phyloP scores from a whole-genome alignment of 2,329 filamentous ascomycete genomes.

The Talaromyces rugulosus region DNA sequence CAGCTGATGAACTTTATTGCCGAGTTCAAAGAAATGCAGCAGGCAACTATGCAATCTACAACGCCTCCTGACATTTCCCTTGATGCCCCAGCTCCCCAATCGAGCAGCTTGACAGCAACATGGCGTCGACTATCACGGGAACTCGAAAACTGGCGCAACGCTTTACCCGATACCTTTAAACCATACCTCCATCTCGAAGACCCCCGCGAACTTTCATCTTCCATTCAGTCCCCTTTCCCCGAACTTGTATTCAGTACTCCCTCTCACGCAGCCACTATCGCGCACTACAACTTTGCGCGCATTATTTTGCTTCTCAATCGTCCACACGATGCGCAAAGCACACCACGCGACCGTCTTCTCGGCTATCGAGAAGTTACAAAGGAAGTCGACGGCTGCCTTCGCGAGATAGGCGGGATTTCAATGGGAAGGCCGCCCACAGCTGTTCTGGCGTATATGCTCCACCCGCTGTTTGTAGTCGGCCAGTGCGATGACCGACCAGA shows the following conservation, averaged over 20 bases:
- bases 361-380: constrained; percentile 55
- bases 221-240: constrained; percentile 39
- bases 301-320: constrained; percentile 60
- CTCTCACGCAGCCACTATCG: constrained; percentile 61
- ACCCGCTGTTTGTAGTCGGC: constrained; percentile 57
- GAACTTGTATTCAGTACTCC: constrained; percentile 60
- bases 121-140: constrained; percentile 54
- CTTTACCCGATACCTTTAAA: constrained; percentile 55
- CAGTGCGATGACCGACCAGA: constrained; percentile 51
- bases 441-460: constrained; percentile 55
- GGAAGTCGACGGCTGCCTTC: constrained; percentile 52
- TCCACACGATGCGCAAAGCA: constrained; percentile 52
- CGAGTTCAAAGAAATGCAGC: constrained; percentile 49
- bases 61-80: constrained; percentile 24
- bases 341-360: constrained; percentile 51
- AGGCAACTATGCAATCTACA: constrained; percentile 26
- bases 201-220: constrained; percentile 24
- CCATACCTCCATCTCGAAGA: constrained; percentile 48
- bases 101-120: constrained; percentile 45
- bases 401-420: constrained; percentile 57
- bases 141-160: constrained; percentile 54
- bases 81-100: constrained; percentile 37
- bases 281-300: constrained; percentile 61
- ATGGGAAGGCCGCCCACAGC: constrained; percentile 52
- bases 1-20: constrained; percentile 63